Conservation (phyloP, 192 early-diverging fungal genomes). For the Coemansia sp. region DNA sequence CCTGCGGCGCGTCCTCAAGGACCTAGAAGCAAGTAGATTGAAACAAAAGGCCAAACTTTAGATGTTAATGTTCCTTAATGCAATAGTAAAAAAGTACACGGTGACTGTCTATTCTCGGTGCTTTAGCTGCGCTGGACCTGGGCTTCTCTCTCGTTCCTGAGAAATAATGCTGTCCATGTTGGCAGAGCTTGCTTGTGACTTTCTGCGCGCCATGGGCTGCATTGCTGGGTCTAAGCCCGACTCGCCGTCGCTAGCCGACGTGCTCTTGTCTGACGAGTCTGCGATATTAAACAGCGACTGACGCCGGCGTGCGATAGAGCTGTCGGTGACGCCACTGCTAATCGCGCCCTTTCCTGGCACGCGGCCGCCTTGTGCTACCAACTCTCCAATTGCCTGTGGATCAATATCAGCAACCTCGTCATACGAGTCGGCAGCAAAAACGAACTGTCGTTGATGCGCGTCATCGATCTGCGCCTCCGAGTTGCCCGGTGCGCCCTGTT, state of each 20-base stretch:
- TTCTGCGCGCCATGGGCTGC: background rate
- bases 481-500: background rate
- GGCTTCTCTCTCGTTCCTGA: constrained; percentile 1
- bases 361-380: background rate
- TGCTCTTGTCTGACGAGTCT: background rate
- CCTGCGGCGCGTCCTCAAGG: constrained; percentile 66
- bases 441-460: constrained; percentile 24
- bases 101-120: background rate
- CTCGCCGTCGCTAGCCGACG: constrained; percentile 7
- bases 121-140: constrained; percentile 2
- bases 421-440: constrained; percentile 35
- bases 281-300: constrained; percentile 7
- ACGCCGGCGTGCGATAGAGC: constrained; percentile 23
- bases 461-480: constrained; percentile 3
- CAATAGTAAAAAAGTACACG: background rate
- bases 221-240: background rate
- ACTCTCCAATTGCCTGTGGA: background rate
- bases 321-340: constrained; percentile 10
- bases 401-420: constrained; percentile 19
- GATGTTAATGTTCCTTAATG: background rate
- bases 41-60: constrained; percentile 26
- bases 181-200: background rate
- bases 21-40: constrained; percentile 20
- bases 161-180: constrained; percentile 4
- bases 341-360: constrained; percentile 10